These are phyloP conservation scores for Limtongia smithiae DNA, from an alignment of 805 yeast species.

Conservation along the genomic window DNA sequence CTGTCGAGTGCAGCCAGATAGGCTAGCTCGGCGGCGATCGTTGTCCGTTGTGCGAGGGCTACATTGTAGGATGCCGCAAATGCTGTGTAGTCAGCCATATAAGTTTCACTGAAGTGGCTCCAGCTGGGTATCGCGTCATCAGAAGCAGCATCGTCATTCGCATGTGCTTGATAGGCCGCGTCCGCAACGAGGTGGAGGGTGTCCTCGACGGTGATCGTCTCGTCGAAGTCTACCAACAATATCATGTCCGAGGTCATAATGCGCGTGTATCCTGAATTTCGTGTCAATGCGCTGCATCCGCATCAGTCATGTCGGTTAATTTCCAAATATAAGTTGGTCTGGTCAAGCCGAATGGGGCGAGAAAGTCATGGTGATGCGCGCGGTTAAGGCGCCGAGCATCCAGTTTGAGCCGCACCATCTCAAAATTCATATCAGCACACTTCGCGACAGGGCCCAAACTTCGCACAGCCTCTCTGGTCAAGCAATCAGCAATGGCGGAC, in stretches of 20 bases:
- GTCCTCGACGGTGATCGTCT: conserved; percentile 28
- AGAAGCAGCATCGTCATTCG: neutral
- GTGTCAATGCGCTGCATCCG: neutral
- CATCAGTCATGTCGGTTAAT: no score
- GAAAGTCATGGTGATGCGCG: no score
- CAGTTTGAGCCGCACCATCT: neutral
- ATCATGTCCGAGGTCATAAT: neutral
- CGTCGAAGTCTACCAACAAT: conserved; percentile 30
- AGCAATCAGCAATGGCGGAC: neutral
- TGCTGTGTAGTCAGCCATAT: conserved; percentile 20
- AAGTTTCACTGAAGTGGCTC: conserved; percentile 18
- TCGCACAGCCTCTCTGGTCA: no score
- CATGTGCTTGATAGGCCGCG: conserved; percentile 21
- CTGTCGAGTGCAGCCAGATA: conserved; percentile 6
- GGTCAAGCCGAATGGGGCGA: no score
- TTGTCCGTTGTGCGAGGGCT: neutral
- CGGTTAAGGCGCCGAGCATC: neutral
- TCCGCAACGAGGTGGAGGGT: conserved; percentile 26
- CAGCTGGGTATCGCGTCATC: conserved; percentile 10
- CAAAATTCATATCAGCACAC: no score
- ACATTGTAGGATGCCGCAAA: neutral
- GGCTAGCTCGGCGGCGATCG: conserved; percentile 6
- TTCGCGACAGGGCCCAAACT: no score
- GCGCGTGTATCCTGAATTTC: neutral
- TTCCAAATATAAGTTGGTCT: no score